Base-by-base conservation (phyloP, 768 basidiomycete species). In the Clitopilus passeckerianus region DNA sequence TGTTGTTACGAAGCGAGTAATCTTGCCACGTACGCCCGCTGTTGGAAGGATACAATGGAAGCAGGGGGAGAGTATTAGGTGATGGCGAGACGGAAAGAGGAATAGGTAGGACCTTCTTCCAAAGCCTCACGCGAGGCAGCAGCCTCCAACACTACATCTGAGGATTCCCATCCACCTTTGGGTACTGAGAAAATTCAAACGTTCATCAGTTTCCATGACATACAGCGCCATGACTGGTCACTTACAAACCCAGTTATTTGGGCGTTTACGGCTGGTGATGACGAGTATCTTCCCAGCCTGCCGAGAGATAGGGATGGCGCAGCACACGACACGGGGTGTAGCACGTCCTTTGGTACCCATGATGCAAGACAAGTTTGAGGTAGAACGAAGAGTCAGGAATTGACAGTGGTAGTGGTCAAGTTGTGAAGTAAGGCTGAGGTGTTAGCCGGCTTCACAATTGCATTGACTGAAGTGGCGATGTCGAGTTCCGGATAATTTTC, bases 61-160 rank as follows among this genome's bases (percentile, higher is more conserved):
- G 70, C 74, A 71, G 70, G 75, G 74, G 73, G 77, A 76, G 69
- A 76, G 75, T 74, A 84, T 88, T 80, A 88, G 85, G 86, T 84
- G 81, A 75, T 77, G 82, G 81, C 78, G 80, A 79, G 82, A 87
- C 83, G 81, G 78, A 82, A 74, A 86, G 78, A 86, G 80, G 86
- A 82, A 82, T 79, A 85, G 85, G 85, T 86, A 86, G 86, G 90
- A 94, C 92, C 92, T 93, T 94, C 92, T 90, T 94, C 92, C 74
- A 89, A 80, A 77, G 92, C 92, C 86, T 94, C 92, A 74, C 92
- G 84, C 68, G 85, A 89, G 77, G 92, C 92, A 71, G 92, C 92
- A 77, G 85, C 87, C 80, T 93, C 91, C 68, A 93, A 77, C 73
- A 79, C 80, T 67, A 81, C 86, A 82, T 94, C 92, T 59, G 87